Percentiles rank a stretch among this genome's conserved stretches.
Evolutionary conservation across 2,329 filamentous ascomycete genomes (phyloP).

Genomic region (Colletotrichum filicis): DNA sequence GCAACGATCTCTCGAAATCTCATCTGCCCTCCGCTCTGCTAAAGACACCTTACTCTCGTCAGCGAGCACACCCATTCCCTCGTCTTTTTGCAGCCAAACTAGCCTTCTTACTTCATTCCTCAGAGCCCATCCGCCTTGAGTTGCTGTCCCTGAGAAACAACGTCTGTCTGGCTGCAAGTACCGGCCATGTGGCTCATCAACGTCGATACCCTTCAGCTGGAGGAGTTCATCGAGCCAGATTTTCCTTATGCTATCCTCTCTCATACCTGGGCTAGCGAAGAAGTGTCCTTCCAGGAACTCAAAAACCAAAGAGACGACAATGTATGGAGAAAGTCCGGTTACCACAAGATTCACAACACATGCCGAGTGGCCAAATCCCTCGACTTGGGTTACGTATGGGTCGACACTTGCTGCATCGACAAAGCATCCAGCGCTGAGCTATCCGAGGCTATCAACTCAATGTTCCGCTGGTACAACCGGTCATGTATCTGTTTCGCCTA

Average conservation of each 20-base stretch:
- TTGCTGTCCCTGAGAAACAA: background rate
- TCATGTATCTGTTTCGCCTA: background rate
- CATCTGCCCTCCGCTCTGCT: background rate
- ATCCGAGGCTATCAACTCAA: background rate
- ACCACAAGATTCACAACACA: background rate
- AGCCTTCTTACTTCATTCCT: too few relatives aligned
- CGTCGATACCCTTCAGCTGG: conserved; percentile 2
- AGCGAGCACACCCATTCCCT: background rate
- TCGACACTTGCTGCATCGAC: conserved; percentile 16
- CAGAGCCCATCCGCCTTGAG: background rate
- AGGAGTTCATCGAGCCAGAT: background rate
- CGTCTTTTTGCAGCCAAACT: accelerated
- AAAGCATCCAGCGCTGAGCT: conserved; percentile 1
- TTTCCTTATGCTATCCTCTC: conserved; percentile 38
- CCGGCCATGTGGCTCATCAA: conserved; percentile 16
- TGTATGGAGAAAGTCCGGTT: background rate
- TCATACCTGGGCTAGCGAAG: conserved; percentile 34
- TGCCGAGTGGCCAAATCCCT: background rate
- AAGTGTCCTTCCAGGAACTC: conserved; percentile 27
- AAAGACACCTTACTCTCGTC: background rate
- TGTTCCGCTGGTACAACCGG: background rate
- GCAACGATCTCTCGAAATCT: background rate
- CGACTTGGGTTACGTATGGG: background rate
- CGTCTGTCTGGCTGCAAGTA: too few relatives aligned
- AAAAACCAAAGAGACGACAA: background rate